phyloP scores from a whole-genome alignment of 2,329 filamentous ascomycete genomes.

The Aspergillus terreus region DNA sequence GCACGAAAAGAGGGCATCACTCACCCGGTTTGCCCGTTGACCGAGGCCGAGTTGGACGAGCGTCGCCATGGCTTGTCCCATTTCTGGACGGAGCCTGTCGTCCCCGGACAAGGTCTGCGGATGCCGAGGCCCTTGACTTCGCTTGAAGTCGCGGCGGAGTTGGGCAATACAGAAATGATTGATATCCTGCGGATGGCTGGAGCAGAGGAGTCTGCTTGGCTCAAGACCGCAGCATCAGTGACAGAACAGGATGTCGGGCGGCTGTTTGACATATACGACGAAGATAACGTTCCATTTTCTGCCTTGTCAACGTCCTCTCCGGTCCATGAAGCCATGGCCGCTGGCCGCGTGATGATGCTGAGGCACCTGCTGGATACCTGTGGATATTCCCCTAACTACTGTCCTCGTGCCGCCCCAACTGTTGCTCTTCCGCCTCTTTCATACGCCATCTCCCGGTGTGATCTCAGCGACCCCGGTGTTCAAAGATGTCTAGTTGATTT shows the following conservation, averaged over 20 bases:
- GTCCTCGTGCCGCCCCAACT: slow-evolving; percentile 7
- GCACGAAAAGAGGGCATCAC: slow-evolving; percentile 6
- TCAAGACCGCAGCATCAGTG: neutral
- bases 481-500: slow-evolving; percentile 5
- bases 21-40: slow-evolving; percentile 8
- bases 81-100: slow-evolving; percentile 13
- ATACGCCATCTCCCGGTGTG: slow-evolving; percentile 9
- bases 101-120: slow-evolving; percentile 7
- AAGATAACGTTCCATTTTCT: slow-evolving; percentile 3
- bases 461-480: slow-evolving; percentile 1
- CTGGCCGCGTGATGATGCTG: slow-evolving; percentile 6
- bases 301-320: slow-evolving; percentile 10
- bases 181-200: slow-evolving; percentile 9
- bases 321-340: slow-evolving; percentile 9
- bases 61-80: slow-evolving; percentile 7
- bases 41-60: slow-evolving; percentile 8
- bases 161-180: slow-evolving; percentile 2
- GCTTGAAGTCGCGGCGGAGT: slow-evolving; percentile 8
- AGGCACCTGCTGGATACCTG: slow-evolving; percentile 9
- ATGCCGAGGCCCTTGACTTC: slow-evolving; percentile 5
- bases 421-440: slow-evolving; percentile 14
- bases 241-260: neutral
- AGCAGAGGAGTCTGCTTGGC: slow-evolving; percentile 13
- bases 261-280: neutral
- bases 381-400: slow-evolving; percentile 11